These are phyloP conservation scores for Heritiera littoralis DNA, from an alignment of 345 rosid species.

Conservation along the genomic window DNA sequence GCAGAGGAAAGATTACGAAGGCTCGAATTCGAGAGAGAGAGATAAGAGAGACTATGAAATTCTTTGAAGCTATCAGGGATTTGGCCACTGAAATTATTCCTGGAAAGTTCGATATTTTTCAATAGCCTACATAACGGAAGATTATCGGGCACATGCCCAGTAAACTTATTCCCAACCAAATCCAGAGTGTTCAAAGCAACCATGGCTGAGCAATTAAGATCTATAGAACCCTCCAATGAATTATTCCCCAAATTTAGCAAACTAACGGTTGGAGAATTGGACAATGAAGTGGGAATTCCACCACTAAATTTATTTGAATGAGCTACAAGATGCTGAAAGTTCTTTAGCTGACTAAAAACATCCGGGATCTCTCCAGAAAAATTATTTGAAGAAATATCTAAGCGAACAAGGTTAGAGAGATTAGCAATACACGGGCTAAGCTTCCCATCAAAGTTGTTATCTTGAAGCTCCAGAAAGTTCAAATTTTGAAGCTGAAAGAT, in stretches of 20 bases:
- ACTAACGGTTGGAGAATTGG: slow-evolving; percentile 49
- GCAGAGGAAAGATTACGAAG: slow-evolving; percentile 54
- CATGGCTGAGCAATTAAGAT: slow-evolving; percentile 66
- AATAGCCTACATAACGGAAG: slow-evolving; percentile 58
- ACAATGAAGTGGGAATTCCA: slow-evolving; percentile 57
- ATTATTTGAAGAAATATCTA: slow-evolving; percentile 55
- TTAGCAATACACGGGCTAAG: slow-evolving; percentile 42
- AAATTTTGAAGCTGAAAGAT: slow-evolving; percentile 49
- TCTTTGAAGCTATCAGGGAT: slow-evolving; percentile 61
- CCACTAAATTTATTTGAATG: slow-evolving; percentile 57
- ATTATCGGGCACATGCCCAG: slow-evolving; percentile 52
- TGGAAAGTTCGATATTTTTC: slow-evolving; percentile 59
- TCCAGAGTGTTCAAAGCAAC: slow-evolving; percentile 55
- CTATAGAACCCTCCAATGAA: slow-evolving; percentile 51
- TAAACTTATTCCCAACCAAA: slow-evolving; percentile 58
- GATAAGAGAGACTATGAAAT: slow-evolving; percentile 57
- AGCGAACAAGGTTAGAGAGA: slow-evolving; percentile 48
- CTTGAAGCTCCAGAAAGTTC: slow-evolving; percentile 47
- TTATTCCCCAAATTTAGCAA: slow-evolving; percentile 74
- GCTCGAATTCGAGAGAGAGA: slow-evolving; percentile 66
- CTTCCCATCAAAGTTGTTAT: slow-evolving; percentile 55
- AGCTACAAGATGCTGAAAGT: slow-evolving; percentile 43
- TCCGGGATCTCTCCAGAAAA: slow-evolving; percentile 67
- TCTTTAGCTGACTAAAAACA: slow-evolving; percentile 41
- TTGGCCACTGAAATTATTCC: slow-evolving; percentile 58